These are phyloP conservation scores for Tolypocladium tropicale DNA, from an alignment of 2,329 filamentous ascomycete genomes.

Conservation along the genomic window DNA sequence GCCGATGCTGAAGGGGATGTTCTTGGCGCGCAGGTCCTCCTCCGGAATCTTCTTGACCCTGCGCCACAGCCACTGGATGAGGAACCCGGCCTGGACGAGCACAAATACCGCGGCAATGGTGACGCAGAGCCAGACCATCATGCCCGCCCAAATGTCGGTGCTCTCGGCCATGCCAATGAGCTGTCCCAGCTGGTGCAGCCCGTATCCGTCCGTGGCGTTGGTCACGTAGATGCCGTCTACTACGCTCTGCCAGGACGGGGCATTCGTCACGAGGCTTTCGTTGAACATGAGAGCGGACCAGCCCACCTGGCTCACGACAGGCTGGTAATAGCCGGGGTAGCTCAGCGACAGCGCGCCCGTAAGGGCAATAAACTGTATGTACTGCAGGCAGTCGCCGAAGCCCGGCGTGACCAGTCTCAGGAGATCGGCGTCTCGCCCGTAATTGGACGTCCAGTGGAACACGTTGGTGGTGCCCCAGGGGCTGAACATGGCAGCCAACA, in stretches of 20 bases:
- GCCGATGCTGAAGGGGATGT: conserved; percentile 75
- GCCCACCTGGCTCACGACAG: conserved; percentile 72
- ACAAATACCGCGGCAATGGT: conserved; percentile 60
- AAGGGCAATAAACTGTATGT: conserved; percentile 85
- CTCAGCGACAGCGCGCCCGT: conserved; percentile 79
- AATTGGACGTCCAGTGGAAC: conserved; percentile 97
- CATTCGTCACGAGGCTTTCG: conserved; percentile 68
- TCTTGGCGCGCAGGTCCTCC: conserved; percentile 84
- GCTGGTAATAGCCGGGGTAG: conserved; percentile 93
- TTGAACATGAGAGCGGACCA: conserved; percentile 95
- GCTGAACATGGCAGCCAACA: conserved; percentile 77
- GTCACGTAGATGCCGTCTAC: conserved; percentile 81
- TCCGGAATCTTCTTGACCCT: conserved; percentile 61
- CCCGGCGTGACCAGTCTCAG: conserved; percentile 88
- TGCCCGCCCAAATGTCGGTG: conserved; percentile 84
- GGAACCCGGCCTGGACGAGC: conserved; percentile 67
- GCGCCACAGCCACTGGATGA: conserved; percentile 65
- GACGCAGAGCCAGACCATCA: conserved; percentile 81
- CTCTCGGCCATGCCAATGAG: conserved; percentile 68
- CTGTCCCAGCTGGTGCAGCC: conserved; percentile 69
- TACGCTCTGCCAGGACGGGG: conserved; percentile 54
- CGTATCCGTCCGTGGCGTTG: conserved; percentile 72
- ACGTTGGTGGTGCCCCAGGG: conserved; percentile 88
- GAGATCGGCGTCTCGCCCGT: conserved; percentile 85
- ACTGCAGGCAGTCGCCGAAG: conserved; percentile 93